These are phyloP conservation scores for Bryoglossum gracile DNA, from an alignment of 495 filamentous ascomycete species.

Conservation along the genomic window DNA sequence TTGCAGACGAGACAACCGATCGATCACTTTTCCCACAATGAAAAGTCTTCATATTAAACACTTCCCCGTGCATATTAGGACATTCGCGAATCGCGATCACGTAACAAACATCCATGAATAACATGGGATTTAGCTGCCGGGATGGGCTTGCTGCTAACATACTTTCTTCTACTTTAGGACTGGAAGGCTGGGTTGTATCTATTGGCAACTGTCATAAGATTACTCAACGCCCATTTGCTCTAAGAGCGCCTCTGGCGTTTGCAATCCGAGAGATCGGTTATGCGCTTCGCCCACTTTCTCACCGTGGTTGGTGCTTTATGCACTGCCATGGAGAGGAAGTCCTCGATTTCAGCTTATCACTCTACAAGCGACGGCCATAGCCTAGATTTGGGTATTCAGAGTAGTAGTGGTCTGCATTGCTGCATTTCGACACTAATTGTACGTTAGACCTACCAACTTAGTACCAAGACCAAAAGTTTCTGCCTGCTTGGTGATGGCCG, in stretches of 20 bases:
- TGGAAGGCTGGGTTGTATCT: not conserved
- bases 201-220: not conserved
- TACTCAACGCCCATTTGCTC: not conserved
- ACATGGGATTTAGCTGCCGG: not conserved
- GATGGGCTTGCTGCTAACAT: slow-evolving; percentile 5
- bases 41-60: not conserved
- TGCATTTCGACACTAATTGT: too few species aligned
- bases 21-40: slow-evolving; percentile 13
- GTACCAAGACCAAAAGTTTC: too few species aligned
- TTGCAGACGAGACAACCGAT: slow-evolving; percentile 13
- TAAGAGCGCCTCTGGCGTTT: not conserved
- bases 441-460: too few species aligned
- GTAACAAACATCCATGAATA: not conserved
- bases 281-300: slow-evolving; percentile 19
- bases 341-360: too few species aligned
- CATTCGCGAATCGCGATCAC: not conserved
- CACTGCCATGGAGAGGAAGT: slow-evolving; percentile 21
- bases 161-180: slow-evolving; percentile 13
- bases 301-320: slow-evolving; percentile 18
- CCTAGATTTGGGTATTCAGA: too few species aligned
- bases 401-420: too few species aligned
- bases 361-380: too few species aligned
- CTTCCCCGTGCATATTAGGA: not conserved
- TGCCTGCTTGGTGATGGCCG: too few species aligned
- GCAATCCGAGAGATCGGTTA: not conserved